Base-by-base conservation (phyloP, 2,329 filamentous ascomycete genomes). In the Aschersonia sp. region DNA sequence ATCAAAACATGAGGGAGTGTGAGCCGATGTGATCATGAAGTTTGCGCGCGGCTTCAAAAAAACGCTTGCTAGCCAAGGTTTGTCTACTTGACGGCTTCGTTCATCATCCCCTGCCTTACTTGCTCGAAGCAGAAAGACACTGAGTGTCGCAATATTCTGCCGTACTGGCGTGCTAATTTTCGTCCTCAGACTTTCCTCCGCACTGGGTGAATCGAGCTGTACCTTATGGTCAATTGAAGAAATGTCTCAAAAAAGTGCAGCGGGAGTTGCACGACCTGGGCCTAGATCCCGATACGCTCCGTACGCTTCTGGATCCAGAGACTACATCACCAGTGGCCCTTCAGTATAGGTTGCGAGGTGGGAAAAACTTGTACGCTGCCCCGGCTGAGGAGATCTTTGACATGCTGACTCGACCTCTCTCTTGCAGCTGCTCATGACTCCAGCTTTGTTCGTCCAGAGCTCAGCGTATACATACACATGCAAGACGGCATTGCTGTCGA, bases 171-270 rank as follows among this genome's bases (percentile, higher is more conserved):
- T 42, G 6, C 10, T 30, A 9, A 46, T n/a, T 1, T 30, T 20
- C 10, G n/a, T 31, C 29, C 20, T 45, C 40, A 72, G 83, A 77
- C 53, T 94, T 88, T 60, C 88, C 88, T 5, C 67, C 76, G 45
- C 79, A 82, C 59, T 82, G 77, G 78, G 68, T 89, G 45, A 74
- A 83, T 43, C 81, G 80, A 31, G 87, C 88, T 45, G 85, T 94
- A 52, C 86, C 85, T 3, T 94, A 94, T 62, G 77, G 82, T 43
- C 78, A 88, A 63, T 75, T 94, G 49, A 94, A 94, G 66, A 94
- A 94, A 68, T 86, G 85, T 65, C 82, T 94, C 60, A 91, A 89
- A 60, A 82, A 82, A 59, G 82, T 94, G 45, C 78, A 82, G 53
- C 67, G 70, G 46, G 86, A 94, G 67, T 73, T 94, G 47, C 67